These are phyloP conservation scores for Stentor roeselii DNA, from an alignment of 73 alveolate genomes.

Conservation along the genomic window DNA sequence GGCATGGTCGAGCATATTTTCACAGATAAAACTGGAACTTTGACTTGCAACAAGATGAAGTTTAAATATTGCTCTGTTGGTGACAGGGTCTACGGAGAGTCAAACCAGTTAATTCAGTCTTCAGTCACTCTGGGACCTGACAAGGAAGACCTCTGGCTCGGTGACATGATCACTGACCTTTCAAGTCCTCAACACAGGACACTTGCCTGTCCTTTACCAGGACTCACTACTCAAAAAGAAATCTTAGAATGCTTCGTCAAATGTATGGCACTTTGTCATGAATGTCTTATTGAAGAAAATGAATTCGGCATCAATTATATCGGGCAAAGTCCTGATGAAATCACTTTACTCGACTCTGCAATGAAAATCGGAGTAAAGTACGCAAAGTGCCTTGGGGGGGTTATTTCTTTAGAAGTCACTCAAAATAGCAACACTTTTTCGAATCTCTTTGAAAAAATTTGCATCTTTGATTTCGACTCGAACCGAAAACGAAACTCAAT, in stretches of 20 bases:
- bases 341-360: slow-evolving; percentile 92
- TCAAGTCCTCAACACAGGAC: not conserved
- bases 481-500: slow-evolving; percentile 94
- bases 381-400: slow-evolving; percentile 32
- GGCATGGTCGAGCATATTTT: slow-evolving; percentile 77
- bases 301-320: slow-evolving; percentile 31
- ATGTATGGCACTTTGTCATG: slow-evolving; percentile 69
- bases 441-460: slow-evolving; percentile 56
- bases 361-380: slow-evolving; percentile 73
- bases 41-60: slow-evolving; percentile 76
- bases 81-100: slow-evolving; percentile 24
- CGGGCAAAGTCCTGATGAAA: slow-evolving; percentile 93
- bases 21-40: slow-evolving; percentile 90
- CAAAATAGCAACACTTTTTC: slow-evolving; percentile 34
- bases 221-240: not conserved
- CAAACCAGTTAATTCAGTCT: not conserved
- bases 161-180: not conserved
- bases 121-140: not conserved
- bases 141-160: not conserved
- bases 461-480: slow-evolving; percentile 84
- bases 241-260: slow-evolving; percentile 41
- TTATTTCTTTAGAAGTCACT: slow-evolving; percentile 12
- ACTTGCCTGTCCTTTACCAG: not conserved
- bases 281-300: slow-evolving; percentile 66
- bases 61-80: slow-evolving; percentile 72